Evolutionary conservation across 495 filamentous ascomycete genomes (phyloP), one percentile per base, ranked within the genome.

Genomic region (Penicillium pancosmium): DNA sequence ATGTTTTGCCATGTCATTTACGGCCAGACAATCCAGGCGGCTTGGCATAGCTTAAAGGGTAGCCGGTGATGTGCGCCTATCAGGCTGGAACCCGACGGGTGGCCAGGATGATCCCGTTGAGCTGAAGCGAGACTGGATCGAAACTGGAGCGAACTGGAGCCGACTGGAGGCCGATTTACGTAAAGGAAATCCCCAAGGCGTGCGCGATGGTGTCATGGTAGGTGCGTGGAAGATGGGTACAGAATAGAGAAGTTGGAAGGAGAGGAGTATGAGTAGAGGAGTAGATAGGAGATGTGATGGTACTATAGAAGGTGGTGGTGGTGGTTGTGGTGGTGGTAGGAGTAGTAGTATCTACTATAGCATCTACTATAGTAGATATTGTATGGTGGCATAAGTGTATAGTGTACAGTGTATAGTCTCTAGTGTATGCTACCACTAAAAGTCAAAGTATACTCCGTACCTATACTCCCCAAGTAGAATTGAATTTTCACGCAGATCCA

Each of bases 141-240:
- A 12, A n/a, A 31, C 36, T 40, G 47, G 47, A 49, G 64, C 67
- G 4, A n/a, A 31, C 36, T 40, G 47, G 47, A 49, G 64, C 67
- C 67, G 64, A 65, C 59, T 38, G 50, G 40, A 33, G 52, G 60
- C 65, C 62, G 65, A 68, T 70, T 73, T 73, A 73, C 70, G 70
- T 73, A 73, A 73, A 70, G 63, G 15, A 68, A 65, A 63, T 40
- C 12, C 21, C 56, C 34, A 54, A 51, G 59, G 57, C 50, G 33
- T 41, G 33, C 51, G 48, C 60, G 50, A 63, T 68, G 62, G 56
- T 63, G 62, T 61, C 56, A 60, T 46, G 51, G 12, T 23, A 23
- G 23, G 23, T 4, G 23, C 23, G 23, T 4, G 23, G 23, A 23
- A 5, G 18, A 43, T 40, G 36, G 15, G 36, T 40, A 40, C 15